Conservation (phyloP, 192 early-diverging fungal species). For the Coemansia sp. region DNA sequence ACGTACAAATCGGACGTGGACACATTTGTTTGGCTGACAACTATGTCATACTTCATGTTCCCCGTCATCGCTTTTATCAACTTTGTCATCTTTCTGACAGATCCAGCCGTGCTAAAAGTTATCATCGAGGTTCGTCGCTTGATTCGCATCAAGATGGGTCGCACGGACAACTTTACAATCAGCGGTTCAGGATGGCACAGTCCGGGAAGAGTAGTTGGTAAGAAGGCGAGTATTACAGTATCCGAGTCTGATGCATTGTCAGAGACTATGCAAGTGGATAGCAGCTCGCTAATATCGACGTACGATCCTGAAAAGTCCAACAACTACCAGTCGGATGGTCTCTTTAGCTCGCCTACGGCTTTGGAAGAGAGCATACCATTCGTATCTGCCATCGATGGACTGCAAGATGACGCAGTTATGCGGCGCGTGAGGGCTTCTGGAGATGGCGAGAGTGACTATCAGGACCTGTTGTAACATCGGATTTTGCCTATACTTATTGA, state of each 20-base stretch:
- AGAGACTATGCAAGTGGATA: neutral
- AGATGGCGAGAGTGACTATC: constrained; percentile 3
- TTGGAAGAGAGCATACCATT: constrained; percentile 17
- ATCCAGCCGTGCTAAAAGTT: constrained; percentile 23
- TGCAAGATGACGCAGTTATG: constrained; percentile 27
- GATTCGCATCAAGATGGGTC: neutral
- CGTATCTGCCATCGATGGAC: constrained; percentile 2
- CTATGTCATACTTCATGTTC: constrained; percentile 14
- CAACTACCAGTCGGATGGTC: neutral
- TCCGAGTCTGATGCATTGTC: constrained; percentile 7
- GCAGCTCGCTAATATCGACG: neutral
- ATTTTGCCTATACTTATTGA: neutral
- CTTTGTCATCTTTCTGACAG: constrained; percentile 35
- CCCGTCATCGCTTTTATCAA: constrained; percentile 10
- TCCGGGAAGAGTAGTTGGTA: neutral
- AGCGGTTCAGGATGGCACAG: neutral
- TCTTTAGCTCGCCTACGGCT: neutral
- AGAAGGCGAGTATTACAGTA: constrained; percentile 6
- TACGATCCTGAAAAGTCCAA: neutral
- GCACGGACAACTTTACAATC: neutral
- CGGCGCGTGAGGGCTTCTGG: constrained; percentile 10
- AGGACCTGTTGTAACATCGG: neutral
- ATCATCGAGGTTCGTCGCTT: constrained; percentile 12
- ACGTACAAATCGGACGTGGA: constrained; percentile 17
- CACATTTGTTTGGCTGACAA: neutral